phyloP scores from a whole-genome alignment of 2,329 filamentous ascomycete species.

The Periglandula ipomoeae region DNA sequence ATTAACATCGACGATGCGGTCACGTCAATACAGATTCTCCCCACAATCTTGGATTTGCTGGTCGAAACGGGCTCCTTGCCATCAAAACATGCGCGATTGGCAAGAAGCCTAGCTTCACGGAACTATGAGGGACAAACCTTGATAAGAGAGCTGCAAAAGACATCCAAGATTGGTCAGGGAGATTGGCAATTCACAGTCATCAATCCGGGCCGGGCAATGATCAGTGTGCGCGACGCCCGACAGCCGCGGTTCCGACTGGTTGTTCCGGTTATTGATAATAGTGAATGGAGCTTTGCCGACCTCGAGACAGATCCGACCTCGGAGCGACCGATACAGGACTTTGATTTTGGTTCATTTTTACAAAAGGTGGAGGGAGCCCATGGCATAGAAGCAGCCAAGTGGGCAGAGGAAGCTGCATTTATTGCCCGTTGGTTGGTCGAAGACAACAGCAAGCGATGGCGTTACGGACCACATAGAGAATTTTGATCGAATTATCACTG shows the following conservation, averaged over 20 bases:
- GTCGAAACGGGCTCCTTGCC: constrained; percentile 23
- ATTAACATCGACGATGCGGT: constrained; percentile 18
- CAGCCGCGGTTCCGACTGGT: constrained; percentile 18
- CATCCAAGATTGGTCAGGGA: constrained; percentile 13
- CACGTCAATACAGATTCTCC: constrained; percentile 25
- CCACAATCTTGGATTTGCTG: constrained; percentile 26
- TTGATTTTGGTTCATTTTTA: constrained; percentile 17
- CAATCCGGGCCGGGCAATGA: constrained; percentile 22
- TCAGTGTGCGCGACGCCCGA: constrained; percentile 17
- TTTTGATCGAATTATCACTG: constrained; percentile 15
- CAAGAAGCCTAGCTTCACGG: constrained; percentile 20
- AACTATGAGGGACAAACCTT: constrained; percentile 28
- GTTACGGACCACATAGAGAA: constrained; percentile 14
- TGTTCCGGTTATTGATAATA: constrained; percentile 19
- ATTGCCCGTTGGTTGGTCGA: constrained; percentile 25
- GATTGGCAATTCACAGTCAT: constrained; percentile 24
- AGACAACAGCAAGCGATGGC: constrained; percentile 26
- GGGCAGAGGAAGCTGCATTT: constrained; percentile 25
- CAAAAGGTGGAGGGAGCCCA: constrained; percentile 12
- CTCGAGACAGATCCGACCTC: constrained; percentile 18
- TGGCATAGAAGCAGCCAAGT: constrained; percentile 18
- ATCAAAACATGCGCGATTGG: constrained; percentile 15
- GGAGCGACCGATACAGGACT: constrained; percentile 14
- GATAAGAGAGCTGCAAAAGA: constrained; percentile 18
- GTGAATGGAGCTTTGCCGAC: constrained; percentile 21